Conservation (phyloP, 805 yeast species). For the Spencermartinsiella europaea region DNA sequence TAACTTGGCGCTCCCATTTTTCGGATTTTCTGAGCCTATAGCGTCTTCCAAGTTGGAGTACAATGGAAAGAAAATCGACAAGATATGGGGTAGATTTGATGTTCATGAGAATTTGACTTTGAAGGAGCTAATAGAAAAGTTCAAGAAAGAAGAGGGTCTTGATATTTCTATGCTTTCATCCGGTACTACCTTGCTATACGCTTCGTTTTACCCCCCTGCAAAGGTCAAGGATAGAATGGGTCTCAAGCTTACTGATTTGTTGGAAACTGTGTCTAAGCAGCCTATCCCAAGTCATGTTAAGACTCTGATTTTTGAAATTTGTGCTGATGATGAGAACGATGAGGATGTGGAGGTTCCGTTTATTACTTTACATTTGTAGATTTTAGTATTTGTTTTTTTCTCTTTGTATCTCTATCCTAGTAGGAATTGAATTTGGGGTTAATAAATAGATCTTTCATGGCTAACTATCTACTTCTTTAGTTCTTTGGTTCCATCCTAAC, state of each 20-base stretch:
- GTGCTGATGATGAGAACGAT: conserved; percentile 86
- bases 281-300: conserved; percentile 68
- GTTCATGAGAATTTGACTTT: conserved; percentile 60
- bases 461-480: too few relatives aligned
- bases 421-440: too few relatives aligned
- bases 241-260: conserved; percentile 65
- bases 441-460: too few relatives aligned
- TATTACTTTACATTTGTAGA: conserved; percentile 53
- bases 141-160: conserved; percentile 76
- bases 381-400: too few relatives aligned
- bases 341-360: conserved; percentile 96
- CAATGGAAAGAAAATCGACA: conserved; percentile 73
- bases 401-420: too few relatives aligned
- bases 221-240: conserved; percentile 73
- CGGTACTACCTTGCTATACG: conserved; percentile 84
- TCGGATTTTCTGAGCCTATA: conserved; percentile 95
- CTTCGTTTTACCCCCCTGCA: conserved; percentile 89
- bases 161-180: conserved; percentile 87
- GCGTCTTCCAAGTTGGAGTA: conserved; percentile 78
- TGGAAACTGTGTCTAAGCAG: conserved; percentile 80
- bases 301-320: conserved; percentile 80
- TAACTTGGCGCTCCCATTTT: conserved; percentile 88
- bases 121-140: conserved; percentile 65
- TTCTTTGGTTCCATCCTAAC: too few relatives aligned
- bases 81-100: conserved; percentile 93